Evolutionary conservation across 768 basidiomycete species (phyloP).

Genomic region (Ramaria rubella): DNA sequence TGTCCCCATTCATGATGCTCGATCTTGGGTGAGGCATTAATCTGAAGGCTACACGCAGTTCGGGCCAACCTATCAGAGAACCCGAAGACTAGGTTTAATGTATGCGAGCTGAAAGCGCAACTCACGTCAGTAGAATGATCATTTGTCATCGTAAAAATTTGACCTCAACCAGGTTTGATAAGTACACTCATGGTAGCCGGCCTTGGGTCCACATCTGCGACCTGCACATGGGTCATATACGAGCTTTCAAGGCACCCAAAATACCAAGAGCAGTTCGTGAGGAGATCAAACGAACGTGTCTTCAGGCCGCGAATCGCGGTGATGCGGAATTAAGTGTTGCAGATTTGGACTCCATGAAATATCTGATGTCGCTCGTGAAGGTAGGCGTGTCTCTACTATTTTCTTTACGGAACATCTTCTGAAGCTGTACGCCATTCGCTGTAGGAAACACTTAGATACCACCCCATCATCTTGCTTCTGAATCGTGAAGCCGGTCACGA

Average conservation of each 20-base stretch:
- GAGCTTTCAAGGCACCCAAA: constrained; percentile 32
- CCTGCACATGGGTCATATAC: constrained; percentile 37
- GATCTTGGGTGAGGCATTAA: too few species aligned
- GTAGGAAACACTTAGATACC: constrained; percentile 42
- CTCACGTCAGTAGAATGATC: background rate
- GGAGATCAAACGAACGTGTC: constrained; percentile 27
- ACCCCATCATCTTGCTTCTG: constrained; percentile 3
- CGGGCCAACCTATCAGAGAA: background rate
- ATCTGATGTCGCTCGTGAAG: constrained; percentile 28
- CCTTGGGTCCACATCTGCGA: constrained; percentile 43
- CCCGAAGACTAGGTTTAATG: background rate
- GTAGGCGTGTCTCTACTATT: background rate
- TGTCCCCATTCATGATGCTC: background rate
- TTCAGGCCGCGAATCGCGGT: background rate
- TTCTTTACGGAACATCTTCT: background rate
- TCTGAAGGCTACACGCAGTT: background rate
- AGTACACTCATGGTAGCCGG: constrained; percentile 46
- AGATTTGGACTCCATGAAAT: constrained; percentile 38
- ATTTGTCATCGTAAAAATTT: background rate
- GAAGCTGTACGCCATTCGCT: background rate
- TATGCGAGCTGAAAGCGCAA: background rate
- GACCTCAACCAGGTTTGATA: constrained; percentile 12
- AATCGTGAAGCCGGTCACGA: constrained; percentile 36
- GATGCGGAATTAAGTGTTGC: constrained; percentile 29
- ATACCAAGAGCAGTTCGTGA: constrained; percentile 34